phyloP scores from a whole-genome alignment of 176 grass and related monocot species.

The barley (Hordeum vulgare) region MorexV3_pseudomolecules_assembly NC_058522.1:145708025-145708524 shows the following conservation, averaged over 20 bases:
- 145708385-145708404: constrained; percentile 19
- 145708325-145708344: constrained; percentile 50
- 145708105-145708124: constrained; percentile 58
- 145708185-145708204: constrained; percentile 52
- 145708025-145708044: constrained; percentile 36
- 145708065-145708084: not conserved
- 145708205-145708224: constrained; percentile 55
- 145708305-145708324: constrained; percentile 38
- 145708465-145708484: no score
- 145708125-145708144: constrained; percentile 54
- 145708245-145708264: constrained; percentile 74
- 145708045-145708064: constrained; percentile 33
- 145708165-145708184: constrained; percentile 54
- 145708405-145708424: no score
- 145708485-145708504: no score
- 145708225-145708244: constrained; percentile 59
- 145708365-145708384: constrained; percentile 71
- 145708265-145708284: constrained; percentile 51
- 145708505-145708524: no score
- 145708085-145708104: constrained; percentile 28
- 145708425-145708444: no score
- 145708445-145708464: no score
- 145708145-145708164: constrained; percentile 83
- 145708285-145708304: constrained; percentile 66
- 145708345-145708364: constrained; percentile 61